Percentiles rank a stretch among this genome's conserved stretches.
Conservation (phyloP, 176 grass and related monocot species). For the Phyllostachys edulis region DNA sequence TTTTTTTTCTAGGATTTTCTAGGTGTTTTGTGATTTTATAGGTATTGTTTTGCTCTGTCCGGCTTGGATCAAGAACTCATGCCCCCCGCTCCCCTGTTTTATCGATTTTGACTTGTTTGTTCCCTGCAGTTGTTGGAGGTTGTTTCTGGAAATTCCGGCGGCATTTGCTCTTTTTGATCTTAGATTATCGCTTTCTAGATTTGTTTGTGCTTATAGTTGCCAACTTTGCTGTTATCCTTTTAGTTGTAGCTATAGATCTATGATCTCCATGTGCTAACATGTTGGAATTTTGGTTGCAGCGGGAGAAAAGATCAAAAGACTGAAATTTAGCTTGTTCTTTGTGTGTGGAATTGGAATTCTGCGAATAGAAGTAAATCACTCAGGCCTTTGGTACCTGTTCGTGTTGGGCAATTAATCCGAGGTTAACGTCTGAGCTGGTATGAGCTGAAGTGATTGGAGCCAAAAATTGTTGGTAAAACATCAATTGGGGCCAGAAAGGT, state of each 20-base stretch:
- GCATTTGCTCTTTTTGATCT: conserved; percentile 13
- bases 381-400: neutral
- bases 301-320: conserved; percentile 5
- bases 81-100: neutral
- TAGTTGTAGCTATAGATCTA: conserved; percentile 23
- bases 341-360: neutral
- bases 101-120: neutral
- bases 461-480: neutral
- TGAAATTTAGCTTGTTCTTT: conserved; percentile 18
- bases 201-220: neutral
- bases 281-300: conserved; percentile 28
- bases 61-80: neutral
- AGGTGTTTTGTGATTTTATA: neutral
- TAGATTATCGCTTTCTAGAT: neutral
- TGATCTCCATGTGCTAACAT: conserved; percentile 20
- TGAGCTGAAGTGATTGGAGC: conserved; percentile 11
- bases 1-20: neutral
- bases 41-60: neutral
- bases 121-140: neutral
- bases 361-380: neutral
- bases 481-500: conserved; percentile 1
- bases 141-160: neutral
- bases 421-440: neutral
- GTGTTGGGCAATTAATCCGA: neutral
- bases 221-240: neutral